Base-by-base conservation (phyloP, 306 rosid genomes). In the Gynostemma pentaphyllum region DNA sequence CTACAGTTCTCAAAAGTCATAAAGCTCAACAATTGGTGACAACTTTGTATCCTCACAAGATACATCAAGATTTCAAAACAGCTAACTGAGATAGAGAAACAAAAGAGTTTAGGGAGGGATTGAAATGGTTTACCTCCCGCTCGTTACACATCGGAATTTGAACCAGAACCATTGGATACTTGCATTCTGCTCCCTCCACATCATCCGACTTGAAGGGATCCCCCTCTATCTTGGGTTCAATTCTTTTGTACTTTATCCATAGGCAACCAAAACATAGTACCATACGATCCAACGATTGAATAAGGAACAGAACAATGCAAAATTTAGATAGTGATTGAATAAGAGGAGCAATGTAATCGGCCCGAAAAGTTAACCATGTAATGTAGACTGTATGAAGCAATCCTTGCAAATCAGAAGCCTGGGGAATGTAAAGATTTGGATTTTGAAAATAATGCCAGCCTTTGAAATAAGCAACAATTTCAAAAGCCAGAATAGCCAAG, bases 121-220 rank as follows among this genome's bases (percentile, higher is more conserved):
- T 36, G 50, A 61, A 41, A 41, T 3, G 7, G 4, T 51, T 68
- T 85, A 91, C 97, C 97, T 91, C 97, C 54, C 57, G 84, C 81
- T 91, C 96, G 24, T 91, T 91, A 74, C 97, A 87, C 96, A 90
- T 90, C 30, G 96, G 97, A 72, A 90, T 85, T 79, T 90, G 96
- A 79, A 87, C 78, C 66, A 91, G 82, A 72, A 91, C 96, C 96
- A 80, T 85, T 42, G 96, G 97, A 74, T 82, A 80, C 69, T 77
- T 75, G 71, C 63, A 72, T 13, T 71, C 65, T 21, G 79, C 74
- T 72, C 78, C 85, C 82, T 91, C 95, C 52, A 80, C 68, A 71
- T 91, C 95, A 57, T 81, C 83, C 24, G 21, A 39, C 61, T 67
- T 68, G 80, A 87, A 75, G 37, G 77, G 77, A 69, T 80, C 85